Base-by-base conservation (phyloP, 1,284 basidiomycete genomes). In the Austroboletus novae-zelandiae region DNA sequence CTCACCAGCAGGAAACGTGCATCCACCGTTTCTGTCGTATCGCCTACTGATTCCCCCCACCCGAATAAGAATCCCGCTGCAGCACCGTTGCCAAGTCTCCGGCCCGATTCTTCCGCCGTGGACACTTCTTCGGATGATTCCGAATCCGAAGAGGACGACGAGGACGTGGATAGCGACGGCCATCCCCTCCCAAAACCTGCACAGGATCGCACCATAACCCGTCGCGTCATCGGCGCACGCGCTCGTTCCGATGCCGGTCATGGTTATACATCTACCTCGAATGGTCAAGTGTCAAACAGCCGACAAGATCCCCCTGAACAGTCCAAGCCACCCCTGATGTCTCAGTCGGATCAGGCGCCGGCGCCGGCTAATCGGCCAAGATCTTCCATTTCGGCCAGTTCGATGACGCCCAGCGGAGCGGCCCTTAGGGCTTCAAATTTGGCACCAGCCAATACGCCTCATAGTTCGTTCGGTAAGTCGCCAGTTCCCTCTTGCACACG, bases 381-480 rank as follows among this genome's bases (percentile, higher is more conserved):
- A 8, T 55, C 66, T 53, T 68, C 69, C 30, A 51, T 50, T 36
- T 77, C 76, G 4, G 73, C 73, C 7, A 75, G 73, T 35, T 72
- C 75, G 13, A 53, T 74, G 41, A 66, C 66, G 9, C 73, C 73
- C 1, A 70, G 60, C 40, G 64, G 65, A 39, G 68, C 72, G 1
- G 70, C 73, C 0, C 64, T 62, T 20, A 69, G 62, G n/a, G 73
- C 70, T 10, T 74, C 71, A 1, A 54, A 58, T 48, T 58, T 66
- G 36, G 59, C 66, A 46, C 44, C 56, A 27, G 45, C 59, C 31
- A 23, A 23, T 23, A 23, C 5, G 20, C 20, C 20, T 49, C 46
- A 56, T 20, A 40, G 27, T 29, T 49, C 50, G 32, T 47, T 50
- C 15, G 51, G 68, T 62, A 51, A 54, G 59, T 40, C 27, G 5